phyloP scores from a whole-genome alignment of 768 basidiomycete genomes.

The Crassisporium funariophilum region DNA sequence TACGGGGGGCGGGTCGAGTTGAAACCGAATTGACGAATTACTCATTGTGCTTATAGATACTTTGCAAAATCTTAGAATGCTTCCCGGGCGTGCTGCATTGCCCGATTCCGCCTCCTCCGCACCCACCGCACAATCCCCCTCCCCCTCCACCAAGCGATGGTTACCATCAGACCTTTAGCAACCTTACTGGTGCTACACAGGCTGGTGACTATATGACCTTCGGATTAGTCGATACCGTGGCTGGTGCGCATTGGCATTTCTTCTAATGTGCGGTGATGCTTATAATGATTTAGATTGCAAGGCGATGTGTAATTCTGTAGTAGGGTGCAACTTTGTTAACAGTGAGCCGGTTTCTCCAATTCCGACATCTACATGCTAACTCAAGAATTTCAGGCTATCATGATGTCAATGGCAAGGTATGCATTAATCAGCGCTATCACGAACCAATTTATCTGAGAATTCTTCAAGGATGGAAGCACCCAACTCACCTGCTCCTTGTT shows the following conservation, averaged over 20 bases:
- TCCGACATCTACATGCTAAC: background rate
- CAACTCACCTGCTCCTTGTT: slow-evolving; percentile 47
- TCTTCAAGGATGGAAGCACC: slow-evolving; percentile 40
- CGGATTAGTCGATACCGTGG: slow-evolving; percentile 46
- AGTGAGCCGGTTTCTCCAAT: slow-evolving; percentile 29
- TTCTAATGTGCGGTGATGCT: background rate
- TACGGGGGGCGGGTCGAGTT: background rate
- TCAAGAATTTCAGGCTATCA: slow-evolving; percentile 35
- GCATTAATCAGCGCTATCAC: background rate
- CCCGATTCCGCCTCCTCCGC: slow-evolving; percentile 25
- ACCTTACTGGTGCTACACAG: slow-evolving; percentile 45
- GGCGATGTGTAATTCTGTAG: slow-evolving; percentile 45
- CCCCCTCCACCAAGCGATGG: slow-evolving; percentile 28
- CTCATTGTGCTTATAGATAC: slow-evolving; percentile 26
- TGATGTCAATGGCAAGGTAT: slow-evolving; percentile 48
- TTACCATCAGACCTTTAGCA: slow-evolving; percentile 41
- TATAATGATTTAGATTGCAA: slow-evolving; percentile 36
- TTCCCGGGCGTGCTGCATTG: slow-evolving; percentile 43
- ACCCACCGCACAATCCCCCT: slow-evolving; percentile 19
- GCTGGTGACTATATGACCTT: slow-evolving; percentile 44
- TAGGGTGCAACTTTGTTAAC: slow-evolving; percentile 45
- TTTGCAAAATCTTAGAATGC: slow-evolving; percentile 39
- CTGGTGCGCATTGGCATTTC: slow-evolving; percentile 27
- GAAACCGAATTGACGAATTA: background rate
- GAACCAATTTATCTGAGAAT: too few species aligned